Evolutionary conservation across 129 eudicot species (phyloP).

Genomic region (Heracleum sosnowskyi): DNA sequence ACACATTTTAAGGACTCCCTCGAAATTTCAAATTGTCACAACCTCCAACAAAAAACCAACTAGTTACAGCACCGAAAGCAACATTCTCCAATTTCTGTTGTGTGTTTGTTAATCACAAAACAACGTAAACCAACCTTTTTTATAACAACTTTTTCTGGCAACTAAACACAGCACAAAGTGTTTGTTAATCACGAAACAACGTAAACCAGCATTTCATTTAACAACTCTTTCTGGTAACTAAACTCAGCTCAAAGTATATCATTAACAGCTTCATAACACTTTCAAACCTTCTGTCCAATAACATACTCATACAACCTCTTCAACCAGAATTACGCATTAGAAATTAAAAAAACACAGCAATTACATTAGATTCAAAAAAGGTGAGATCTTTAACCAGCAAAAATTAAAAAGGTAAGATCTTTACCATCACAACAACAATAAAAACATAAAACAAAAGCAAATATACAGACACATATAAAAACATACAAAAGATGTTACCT

Average conservation of each 20-base stretch:
- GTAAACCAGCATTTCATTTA: background rate
- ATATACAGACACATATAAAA: background rate
- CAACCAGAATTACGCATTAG: no score
- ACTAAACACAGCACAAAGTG: background rate
- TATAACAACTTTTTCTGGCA: no score
- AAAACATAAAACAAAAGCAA: background rate
- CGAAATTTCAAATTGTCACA: background rate
- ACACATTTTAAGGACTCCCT: background rate
- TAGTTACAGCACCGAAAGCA: background rate
- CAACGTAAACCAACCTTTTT: background rate
- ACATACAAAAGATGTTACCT: conserved; percentile 27
- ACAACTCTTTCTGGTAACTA: background rate
- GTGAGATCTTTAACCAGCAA: background rate
- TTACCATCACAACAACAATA: background rate
- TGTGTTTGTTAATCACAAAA: no score
- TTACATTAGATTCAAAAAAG: background rate
- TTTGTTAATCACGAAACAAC: background rate
- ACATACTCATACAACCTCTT: background rate
- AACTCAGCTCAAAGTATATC: background rate
- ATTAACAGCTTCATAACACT: background rate
- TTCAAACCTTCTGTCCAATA: background rate
- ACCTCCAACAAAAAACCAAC: background rate
- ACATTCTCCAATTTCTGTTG: no score
- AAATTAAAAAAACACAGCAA: no score
- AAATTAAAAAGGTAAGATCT: background rate